Base-by-base conservation (phyloP, 202 grass and related monocot species). In the Eragrostis tef region DNA sequence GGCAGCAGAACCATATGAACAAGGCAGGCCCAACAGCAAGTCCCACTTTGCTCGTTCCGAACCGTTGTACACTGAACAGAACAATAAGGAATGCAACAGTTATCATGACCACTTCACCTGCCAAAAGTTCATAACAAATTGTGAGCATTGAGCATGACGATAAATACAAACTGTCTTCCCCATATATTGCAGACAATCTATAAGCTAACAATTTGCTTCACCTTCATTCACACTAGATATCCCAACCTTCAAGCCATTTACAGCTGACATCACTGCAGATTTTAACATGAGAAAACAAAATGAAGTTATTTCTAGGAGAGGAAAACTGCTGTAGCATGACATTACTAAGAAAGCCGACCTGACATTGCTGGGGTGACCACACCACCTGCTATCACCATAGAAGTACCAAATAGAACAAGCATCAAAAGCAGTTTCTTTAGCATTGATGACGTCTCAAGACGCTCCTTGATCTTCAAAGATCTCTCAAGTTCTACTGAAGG, bases 101-200 rank as follows among this genome's bases (percentile, higher is more conserved):
- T 79, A 98, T 98, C 87, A 91, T 94, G 79, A 95, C 92, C 85
- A 95, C 92, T 92, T 98, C 85, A 78, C 92, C 95, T 98, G 88
- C 74, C 64, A 84, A 66, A 88, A 86, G 46, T 57, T 74, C 21
- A 84, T 49, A 81, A 64, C 16, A 68, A 86, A 49, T 74, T 6
- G 42, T 81, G 29, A 85, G 76, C 20, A 71, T 71, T 11, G 13
- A 44, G 34, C 44, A 73, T 64, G 64, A 52, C 17, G 45, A 52
- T 12, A 47, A 67, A 65, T 29, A 45, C 10, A 64, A 52, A 44
- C 22, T 72, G 52, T 19, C 15, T 79, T 79, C 31, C 47, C 13
- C 53, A 84, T 10, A 54, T 68, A 70, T 51, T 70, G 15, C 14
- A 15, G 77, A 58, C 50, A 59, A 69, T 70, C 10, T 64, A 71